Evolutionary conservation across 306 rosid species (phyloP).

Genomic region (Vigna nakashimae): DNA sequence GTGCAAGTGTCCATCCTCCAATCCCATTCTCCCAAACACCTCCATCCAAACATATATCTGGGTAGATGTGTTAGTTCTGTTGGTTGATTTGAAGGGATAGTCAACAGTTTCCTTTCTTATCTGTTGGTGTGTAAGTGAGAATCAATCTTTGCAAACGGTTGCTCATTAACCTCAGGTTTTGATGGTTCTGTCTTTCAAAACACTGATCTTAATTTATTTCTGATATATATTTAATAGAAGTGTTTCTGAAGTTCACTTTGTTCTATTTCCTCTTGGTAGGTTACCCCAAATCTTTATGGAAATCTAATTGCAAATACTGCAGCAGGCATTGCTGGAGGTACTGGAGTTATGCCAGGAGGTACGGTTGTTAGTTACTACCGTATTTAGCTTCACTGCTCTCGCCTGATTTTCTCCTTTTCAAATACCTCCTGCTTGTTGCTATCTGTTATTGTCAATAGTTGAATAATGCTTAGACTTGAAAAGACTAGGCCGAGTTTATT

Average conservation of each 20-base stretch:
- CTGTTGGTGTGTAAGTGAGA: conserved; percentile 11
- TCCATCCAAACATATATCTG: background rate
- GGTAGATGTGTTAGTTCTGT: background rate
- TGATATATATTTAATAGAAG: background rate
- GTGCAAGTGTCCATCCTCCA: background rate
- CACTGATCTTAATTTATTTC: conserved; percentile 3
- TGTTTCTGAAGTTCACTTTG: conserved; percentile 28
- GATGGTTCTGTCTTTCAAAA: conserved; percentile 26
- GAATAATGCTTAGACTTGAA: conserved; percentile 24
- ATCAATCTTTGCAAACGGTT: conserved; percentile 2
- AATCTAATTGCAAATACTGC: conserved; percentile 97
- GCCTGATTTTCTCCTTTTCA: conserved; percentile 10
- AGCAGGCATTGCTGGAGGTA: conserved; percentile 98
- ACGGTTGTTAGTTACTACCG: conserved; percentile 15
- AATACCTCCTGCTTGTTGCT: conserved; percentile 11
- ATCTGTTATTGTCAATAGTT: background rate
- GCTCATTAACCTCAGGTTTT: conserved; percentile 10
- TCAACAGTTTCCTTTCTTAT: conserved; percentile 1
- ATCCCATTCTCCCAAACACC: background rate
- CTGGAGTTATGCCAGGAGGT: conserved; percentile 99
- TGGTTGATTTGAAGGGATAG: conserved; percentile 20
- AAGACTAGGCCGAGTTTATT: background rate
- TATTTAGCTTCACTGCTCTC: conserved; percentile 30
- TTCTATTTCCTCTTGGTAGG: conserved; percentile 60
- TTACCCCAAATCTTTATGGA: conserved; percentile 96